A percentile compares a stretch with the other conserved stretches of the same genome.
phyloP scores from a whole-genome alignment of 768 basidiomycete species.

The Royoungia palumana region DNA sequence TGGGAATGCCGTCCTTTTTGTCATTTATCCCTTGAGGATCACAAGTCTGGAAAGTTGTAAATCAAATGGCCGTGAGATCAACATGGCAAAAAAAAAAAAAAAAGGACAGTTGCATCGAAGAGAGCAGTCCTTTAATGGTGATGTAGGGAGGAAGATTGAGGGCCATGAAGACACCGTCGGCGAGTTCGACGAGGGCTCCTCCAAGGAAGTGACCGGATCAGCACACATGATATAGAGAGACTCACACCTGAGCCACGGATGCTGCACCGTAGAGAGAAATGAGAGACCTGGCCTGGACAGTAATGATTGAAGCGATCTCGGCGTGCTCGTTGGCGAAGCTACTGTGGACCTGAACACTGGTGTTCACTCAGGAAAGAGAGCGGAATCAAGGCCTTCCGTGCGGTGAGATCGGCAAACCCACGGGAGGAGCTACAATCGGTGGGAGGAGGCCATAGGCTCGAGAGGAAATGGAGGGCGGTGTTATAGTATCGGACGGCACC shows the following conservation, averaged over 20 bases:
- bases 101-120: conserved; percentile 25
- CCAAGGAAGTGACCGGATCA: conserved; percentile 47
- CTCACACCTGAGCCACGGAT: conserved; percentile 41
- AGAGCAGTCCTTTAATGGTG: conserved; percentile 28
- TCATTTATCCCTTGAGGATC: conserved; percentile 31
- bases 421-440: neutral
- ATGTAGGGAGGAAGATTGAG: conserved; percentile 44
- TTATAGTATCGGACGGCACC: no score
- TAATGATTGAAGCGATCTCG: conserved; percentile 41
- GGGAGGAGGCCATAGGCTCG: neutral
- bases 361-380: conserved; percentile 52
- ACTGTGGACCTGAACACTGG: conserved; percentile 44
- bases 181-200: conserved; percentile 50
- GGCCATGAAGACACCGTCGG: conserved; percentile 46
- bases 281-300: conserved; percentile 41
- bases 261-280: conserved; percentile 37
- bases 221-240: neutral
- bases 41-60: conserved; percentile 11
- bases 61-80: neutral
- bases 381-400: conserved; percentile 37
- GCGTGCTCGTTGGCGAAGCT: conserved; percentile 56
- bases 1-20: conserved; percentile 49
- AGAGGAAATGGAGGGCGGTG: no score
- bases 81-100: neutral
- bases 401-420: conserved; percentile 51